Evolutionary conservation across 805 yeast genomes (phyloP), one percentile per base, ranked within the genome.

Genomic region (Pichia gijzeniarum): DNA sequence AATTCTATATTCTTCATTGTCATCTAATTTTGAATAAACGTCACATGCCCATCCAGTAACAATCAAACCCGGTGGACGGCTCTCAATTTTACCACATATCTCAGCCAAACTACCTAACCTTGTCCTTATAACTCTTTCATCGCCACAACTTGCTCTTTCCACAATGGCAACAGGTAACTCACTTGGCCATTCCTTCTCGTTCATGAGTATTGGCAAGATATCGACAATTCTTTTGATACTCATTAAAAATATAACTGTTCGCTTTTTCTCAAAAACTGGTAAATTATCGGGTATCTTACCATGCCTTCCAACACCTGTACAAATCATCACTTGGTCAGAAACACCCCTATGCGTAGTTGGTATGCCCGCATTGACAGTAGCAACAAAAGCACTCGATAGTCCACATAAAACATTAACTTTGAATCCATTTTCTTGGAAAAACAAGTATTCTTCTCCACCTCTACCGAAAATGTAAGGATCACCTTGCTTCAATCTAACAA

Each of bases 391-490:
- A 3, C 96, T 86, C 5, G 95, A 81, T 43, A 91, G 72, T 2
- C 98, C 98, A 0, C 97, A 91, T 10, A 91, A 59, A 1, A 91
- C 96, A 5, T 62, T 55, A 14, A 96, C 95, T 17, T 62, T 70
- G 55, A 58, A 87, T 0, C 95, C 96, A 55, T 82, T 75, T 19
- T 70, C 56, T 25, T 71, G 57, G 63, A 91, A 91, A 60, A 71
- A 90, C 9, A 77, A 56, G 60, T 63, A 86, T 58, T 91, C 98
- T 65, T 91, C 98, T 35, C 96, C 96, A 37, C 98, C 98, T 51
- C 98, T 78, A 3, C 98, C 98, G 61, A 87, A 91, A 28, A 91
- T 85, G 63, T 88, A 91, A 9, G 98, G 98, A 62, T 91, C 98
- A 30, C 98, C 98, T 65, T 91, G 98, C 63, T 91, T 91, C 53